Evolutionary conservation across 305 asterid genomes (phyloP).

Genomic region (Striga hermonthica): DNA sequence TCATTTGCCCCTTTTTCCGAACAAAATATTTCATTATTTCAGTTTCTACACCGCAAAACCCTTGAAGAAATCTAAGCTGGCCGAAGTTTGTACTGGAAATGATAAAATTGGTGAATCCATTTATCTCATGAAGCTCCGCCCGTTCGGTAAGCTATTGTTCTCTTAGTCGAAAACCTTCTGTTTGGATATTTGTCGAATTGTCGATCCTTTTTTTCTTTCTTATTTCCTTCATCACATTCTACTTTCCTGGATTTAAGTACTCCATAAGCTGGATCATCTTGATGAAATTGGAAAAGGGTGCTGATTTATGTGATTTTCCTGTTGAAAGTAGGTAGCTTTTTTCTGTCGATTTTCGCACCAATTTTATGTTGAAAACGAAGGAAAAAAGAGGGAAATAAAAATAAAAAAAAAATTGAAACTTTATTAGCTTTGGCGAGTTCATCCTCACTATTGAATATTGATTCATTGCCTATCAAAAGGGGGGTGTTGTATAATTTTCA

Average conservation of each 20-base stretch:
- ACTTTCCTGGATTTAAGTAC: neutral
- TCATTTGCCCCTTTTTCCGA: no score
- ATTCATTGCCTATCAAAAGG: no score
- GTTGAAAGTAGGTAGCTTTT: no score
- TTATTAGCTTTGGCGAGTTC: no score
- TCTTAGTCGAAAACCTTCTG: conserved; percentile 19
- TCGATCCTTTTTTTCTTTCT: no score
- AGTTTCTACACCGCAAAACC: conserved; percentile 30
- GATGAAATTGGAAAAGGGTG: no score
- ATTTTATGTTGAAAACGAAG: no score
- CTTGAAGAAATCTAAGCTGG: conserved; percentile 19
- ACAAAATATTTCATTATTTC: neutral
- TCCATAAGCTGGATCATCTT: neutral
- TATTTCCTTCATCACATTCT: neutral
- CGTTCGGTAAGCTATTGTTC: conserved; percentile 22
- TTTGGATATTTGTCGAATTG: conserved; percentile 19
- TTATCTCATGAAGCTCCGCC: conserved; percentile 7
- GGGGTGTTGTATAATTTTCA: conserved; percentile 1
- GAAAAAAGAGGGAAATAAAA: no score
- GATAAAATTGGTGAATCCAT: neutral
- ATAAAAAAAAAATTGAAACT: no score
- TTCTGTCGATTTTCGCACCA: no score
- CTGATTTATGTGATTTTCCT: no score
- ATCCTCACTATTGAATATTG: no score
- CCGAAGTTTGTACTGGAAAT: conserved; percentile 17